These are phyloP conservation scores for Puccinia brachypodii DNA, from an alignment of 1,284 basidiomycete genomes.

Conservation along the genomic window DNA sequence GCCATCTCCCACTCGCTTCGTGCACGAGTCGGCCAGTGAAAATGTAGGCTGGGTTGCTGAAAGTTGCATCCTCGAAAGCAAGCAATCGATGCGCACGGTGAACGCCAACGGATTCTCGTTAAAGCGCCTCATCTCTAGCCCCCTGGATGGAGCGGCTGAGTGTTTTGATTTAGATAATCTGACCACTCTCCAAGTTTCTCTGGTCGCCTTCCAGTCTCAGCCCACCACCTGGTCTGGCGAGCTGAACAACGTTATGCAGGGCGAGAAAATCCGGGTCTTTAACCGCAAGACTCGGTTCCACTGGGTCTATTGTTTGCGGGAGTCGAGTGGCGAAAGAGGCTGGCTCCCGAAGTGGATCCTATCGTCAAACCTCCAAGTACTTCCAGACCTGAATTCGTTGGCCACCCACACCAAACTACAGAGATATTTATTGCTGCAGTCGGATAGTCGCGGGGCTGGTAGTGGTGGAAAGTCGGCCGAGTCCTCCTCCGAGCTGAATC, in stretches of 20 bases:
- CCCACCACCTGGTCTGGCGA: constrained; percentile 42
- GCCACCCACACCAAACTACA: constrained; percentile 17
- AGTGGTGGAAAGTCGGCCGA: neutral
- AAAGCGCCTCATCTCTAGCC: constrained; percentile 30
- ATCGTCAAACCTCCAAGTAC: constrained; percentile 16
- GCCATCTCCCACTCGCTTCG: constrained; percentile 18
- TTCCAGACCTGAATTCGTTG: neutral
- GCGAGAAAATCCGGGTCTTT: constrained; percentile 31
- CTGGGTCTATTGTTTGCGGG: constrained; percentile 43
- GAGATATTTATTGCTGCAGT: constrained; percentile 3
- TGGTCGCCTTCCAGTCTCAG: constrained; percentile 32
- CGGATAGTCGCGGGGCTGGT: neutral
- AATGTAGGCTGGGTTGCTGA: constrained; percentile 35
- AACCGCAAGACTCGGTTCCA: constrained; percentile 36
- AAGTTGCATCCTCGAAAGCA: constrained; percentile 41
- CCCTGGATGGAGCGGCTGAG: constrained; percentile 11
- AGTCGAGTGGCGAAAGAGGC: constrained; percentile 34
- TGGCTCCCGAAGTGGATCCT: constrained; percentile 48
- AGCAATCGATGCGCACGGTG: constrained; percentile 11
- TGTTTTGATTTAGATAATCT: constrained; percentile 14
- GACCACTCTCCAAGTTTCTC: constrained; percentile 2
- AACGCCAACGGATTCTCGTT: constrained; percentile 21
- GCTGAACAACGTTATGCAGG: constrained; percentile 21
- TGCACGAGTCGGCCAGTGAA: neutral
- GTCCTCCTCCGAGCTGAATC: neutral